Conservation (phyloP, 2,329 filamentous ascomycete species). For the Diplocarpon mali region DNA sequence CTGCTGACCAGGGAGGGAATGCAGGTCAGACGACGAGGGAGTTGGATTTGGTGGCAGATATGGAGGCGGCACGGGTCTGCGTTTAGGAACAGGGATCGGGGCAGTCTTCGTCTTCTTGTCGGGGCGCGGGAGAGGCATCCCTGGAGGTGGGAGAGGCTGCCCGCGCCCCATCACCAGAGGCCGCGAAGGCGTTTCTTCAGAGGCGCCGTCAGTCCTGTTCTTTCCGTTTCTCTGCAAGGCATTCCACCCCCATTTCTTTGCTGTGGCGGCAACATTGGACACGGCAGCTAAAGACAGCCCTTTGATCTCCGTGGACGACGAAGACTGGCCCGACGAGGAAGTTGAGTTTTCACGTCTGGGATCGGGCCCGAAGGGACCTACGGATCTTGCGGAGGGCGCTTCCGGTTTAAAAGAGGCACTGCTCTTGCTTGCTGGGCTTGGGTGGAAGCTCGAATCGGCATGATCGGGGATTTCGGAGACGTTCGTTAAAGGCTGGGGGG, state of each 20-base stretch:
- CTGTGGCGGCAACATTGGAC: conserved; percentile 43
- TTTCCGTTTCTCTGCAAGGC: conserved; percentile 40
- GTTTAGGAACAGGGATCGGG: conserved; percentile 46
- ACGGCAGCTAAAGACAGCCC: conserved; percentile 43
- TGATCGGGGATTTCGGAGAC: conserved; percentile 7
- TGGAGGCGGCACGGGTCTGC: conserved; percentile 48
- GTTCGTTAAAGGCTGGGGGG: conserved; percentile 21
- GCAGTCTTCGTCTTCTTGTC: conserved; percentile 48
- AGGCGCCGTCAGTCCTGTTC: conserved; percentile 15
- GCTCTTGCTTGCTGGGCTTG: conserved; percentile 27
- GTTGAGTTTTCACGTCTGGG: conserved; percentile 25
- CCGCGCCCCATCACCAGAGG: conserved; percentile 64
- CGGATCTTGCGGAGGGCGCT: conserved; percentile 31
- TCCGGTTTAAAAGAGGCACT: conserved; percentile 33
- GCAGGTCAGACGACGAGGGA: conserved; percentile 25
- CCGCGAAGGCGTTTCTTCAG: conserved; percentile 38
- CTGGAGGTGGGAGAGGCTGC: conserved; percentile 70
- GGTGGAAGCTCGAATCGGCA: conserved; percentile 16
- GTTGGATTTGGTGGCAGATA: conserved; percentile 24
- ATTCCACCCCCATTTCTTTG: conserved; percentile 49
- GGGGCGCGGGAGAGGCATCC: conserved; percentile 63
- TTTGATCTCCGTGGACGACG: conserved; percentile 29
- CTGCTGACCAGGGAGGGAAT: conserved; percentile 10
- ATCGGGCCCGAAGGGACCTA: conserved; percentile 29
- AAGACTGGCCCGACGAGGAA: conserved; percentile 26